Evolutionary conservation across 805 yeast species (phyloP).

Genomic region (Kuraishia hungarica): DNA sequence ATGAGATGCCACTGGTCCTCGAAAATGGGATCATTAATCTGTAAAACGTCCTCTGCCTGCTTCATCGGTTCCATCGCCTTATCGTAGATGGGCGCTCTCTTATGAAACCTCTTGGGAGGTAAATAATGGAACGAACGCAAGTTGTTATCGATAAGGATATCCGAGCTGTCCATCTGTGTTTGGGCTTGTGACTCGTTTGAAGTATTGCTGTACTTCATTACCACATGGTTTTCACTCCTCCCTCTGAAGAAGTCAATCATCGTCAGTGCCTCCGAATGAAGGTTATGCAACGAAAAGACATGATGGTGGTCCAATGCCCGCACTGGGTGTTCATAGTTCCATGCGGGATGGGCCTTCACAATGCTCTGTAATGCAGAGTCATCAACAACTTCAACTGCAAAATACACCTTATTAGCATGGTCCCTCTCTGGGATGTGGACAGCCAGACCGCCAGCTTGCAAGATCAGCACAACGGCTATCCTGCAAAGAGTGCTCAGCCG

Average conservation of each 20-base stretch:
- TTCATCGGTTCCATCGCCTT: conserved; percentile 39
- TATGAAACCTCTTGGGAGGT: conserved; percentile 42
- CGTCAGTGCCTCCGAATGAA: conserved; percentile 21
- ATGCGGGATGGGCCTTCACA: conserved; percentile 27
- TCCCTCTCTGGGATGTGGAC: conserved; percentile 26
- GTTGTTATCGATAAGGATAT: conserved; percentile 13
- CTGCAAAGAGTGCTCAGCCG: not conserved
- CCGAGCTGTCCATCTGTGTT: not conserved
- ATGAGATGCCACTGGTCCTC: conserved; percentile 86
- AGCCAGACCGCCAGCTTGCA: not conserved
- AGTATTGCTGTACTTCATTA: conserved; percentile 1
- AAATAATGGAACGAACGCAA: conserved; percentile 45
- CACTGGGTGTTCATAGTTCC: conserved; percentile 58
- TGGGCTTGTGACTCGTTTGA: not conserved
- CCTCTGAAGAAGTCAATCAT: not conserved
- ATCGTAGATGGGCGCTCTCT: conserved; percentile 54
- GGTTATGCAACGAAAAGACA: conserved; percentile 46
- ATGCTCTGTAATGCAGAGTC: conserved; percentile 26
- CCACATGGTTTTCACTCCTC: not conserved
- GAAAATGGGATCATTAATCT: conserved; percentile 80
- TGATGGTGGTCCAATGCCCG: conserved; percentile 54
- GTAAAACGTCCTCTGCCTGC: conserved; percentile 41
- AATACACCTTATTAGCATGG: conserved; percentile 44
- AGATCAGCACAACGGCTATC: not conserved
- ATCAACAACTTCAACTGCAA: conserved; percentile 46